Conservation (phyloP, 768 basidiomycete genomes). For the Cystobasidium onofrii region DNA sequence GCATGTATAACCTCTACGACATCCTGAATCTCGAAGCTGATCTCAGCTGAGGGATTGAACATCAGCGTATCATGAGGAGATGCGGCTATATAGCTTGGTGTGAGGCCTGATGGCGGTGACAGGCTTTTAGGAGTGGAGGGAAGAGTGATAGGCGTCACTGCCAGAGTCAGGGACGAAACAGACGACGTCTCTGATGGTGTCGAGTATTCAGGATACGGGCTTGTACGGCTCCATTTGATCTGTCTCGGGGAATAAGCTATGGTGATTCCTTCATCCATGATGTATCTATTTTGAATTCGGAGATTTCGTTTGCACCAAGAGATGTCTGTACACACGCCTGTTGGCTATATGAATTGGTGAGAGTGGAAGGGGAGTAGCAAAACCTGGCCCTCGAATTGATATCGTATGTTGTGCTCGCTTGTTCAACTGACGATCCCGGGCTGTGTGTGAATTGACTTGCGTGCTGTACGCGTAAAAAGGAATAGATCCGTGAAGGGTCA, state of each 20-base stretch:
- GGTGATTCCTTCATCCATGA: too few species aligned
- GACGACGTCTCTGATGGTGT: neutral
- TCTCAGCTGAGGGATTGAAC: conserved; percentile 11
- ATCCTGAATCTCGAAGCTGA: conserved; percentile 13
- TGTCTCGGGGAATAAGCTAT: neutral
- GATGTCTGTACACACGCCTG: too few species aligned
- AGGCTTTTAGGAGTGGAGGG: neutral
- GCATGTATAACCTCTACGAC: conserved; percentile 8
- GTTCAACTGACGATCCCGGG: neutral
- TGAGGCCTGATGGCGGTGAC: neutral
- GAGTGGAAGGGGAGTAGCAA: too few species aligned
- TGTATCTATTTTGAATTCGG: too few species aligned
- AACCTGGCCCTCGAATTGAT: too few species aligned
- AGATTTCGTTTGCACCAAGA: too few species aligned
- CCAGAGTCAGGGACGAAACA: neutral
- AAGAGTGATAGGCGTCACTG: neutral
- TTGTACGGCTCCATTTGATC: neutral
- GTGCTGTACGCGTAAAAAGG: neutral
- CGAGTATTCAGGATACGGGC: neutral
- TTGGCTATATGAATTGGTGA: too few species aligned
- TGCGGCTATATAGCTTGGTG: neutral
- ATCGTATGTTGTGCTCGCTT: too few species aligned
- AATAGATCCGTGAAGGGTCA: neutral
- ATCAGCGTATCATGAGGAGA: conserved; percentile 17
- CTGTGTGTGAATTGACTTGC: neutral